A percentile compares a stretch with the other conserved stretches of the same genome.
Conservation (phyloP, 1,284 basidiomycete genomes). For the Trametes polyzona region DNA sequence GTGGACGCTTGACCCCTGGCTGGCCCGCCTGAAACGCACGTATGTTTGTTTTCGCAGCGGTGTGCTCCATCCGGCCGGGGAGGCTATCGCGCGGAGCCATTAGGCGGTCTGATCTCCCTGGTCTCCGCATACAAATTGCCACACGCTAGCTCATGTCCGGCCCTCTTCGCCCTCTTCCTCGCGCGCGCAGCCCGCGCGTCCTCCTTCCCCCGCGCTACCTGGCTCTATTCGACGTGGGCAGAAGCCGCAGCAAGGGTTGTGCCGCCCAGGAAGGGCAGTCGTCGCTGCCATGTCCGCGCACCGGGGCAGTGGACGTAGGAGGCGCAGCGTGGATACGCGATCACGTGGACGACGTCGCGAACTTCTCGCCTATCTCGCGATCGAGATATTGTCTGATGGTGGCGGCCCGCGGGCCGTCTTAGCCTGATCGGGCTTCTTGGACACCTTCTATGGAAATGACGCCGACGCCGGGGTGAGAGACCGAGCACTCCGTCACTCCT, state of each 20-base stretch:
- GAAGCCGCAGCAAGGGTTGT: background rate
- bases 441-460: slow-evolving; percentile 4
- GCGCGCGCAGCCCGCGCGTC: background rate
- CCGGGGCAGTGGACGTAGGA: background rate
- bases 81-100: slow-evolving; percentile 7
- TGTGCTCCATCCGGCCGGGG: slow-evolving; percentile 12
- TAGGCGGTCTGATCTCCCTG: slow-evolving; percentile 29
- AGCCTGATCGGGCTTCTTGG: background rate
- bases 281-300: background rate
- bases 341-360: slow-evolving; percentile 20
- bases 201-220: slow-evolving; percentile 3
- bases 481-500: slow-evolving; percentile 9
- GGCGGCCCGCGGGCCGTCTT: background rate
- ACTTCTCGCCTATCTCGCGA: slow-evolving; percentile 17
- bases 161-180: background rate
- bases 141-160: slow-evolving; percentile 16
- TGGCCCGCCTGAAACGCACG: slow-evolving; percentile 12
- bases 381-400: slow-evolving; percentile 18
- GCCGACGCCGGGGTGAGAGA: background rate
- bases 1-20: slow-evolving; percentile 1
- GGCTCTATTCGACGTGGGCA: background rate
- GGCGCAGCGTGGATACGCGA: slow-evolving; percentile 18
- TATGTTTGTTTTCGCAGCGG: slow-evolving; percentile 14
- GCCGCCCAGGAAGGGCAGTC: background rate
- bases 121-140: slow-evolving; percentile 7